Conservation (phyloP, 805 yeast genomes). For the Saccharomycopsis selenospora region DNA sequence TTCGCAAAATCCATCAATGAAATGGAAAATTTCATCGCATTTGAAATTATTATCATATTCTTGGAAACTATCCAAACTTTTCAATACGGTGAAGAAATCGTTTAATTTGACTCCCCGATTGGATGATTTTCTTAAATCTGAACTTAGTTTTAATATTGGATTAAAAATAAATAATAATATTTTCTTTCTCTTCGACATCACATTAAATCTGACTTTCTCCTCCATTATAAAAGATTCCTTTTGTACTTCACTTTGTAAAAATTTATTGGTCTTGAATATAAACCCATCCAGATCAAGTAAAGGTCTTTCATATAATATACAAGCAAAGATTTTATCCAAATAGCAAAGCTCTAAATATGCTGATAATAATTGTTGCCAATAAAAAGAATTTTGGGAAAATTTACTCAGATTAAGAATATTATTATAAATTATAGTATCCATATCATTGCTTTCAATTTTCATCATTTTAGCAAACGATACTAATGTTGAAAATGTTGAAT, state of each 20-base stretch:
- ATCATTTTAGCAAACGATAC: not conserved
- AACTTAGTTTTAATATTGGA: conserved; percentile 11
- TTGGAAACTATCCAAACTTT: conserved; percentile 15
- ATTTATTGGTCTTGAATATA: not conserved
- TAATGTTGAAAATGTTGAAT: not conserved
- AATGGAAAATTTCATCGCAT: conserved; percentile 15
- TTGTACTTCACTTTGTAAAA: not conserved
- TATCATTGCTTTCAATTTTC: not conserved
- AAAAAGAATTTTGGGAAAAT: not conserved
- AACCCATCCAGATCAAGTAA: not conserved
- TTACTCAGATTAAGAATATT: not conserved
- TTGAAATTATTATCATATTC: conserved; percentile 19
- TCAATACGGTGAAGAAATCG: conserved; percentile 15
- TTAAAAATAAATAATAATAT: not conserved
- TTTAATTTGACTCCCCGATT: conserved; percentile 9
- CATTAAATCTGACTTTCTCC: conserved; percentile 11
- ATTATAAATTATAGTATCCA: not conserved
- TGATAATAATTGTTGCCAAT: not conserved
- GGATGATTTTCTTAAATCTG: not conserved
- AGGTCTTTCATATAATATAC: not conserved
- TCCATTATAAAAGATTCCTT: conserved; percentile 5
- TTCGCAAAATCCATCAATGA: conserved; percentile 15
- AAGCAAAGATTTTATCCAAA: not conserved
- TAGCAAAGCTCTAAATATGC: not conserved
- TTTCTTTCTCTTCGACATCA: conserved; percentile 7